These are phyloP conservation scores for Raffaelea arxii DNA, from an alignment of 2,329 filamentous ascomycete species.

Conservation along the genomic window DNA sequence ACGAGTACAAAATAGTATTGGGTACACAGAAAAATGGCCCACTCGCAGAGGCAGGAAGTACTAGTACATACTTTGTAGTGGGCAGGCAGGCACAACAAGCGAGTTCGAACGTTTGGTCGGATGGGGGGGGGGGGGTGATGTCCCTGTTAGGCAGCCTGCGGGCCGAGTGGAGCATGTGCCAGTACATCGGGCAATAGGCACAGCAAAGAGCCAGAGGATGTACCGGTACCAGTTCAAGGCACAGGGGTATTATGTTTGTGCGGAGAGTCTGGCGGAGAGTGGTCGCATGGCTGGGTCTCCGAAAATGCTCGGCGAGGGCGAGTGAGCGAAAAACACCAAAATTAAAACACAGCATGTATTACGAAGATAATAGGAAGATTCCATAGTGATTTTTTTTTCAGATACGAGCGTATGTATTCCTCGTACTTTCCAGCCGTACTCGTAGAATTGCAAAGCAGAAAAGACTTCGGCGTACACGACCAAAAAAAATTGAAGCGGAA, in stretches of 20 bases:
- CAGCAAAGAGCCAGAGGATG: not conserved
- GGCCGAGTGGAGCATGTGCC: constrained; percentile 12
- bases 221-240: not conserved
- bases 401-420: too few relatives aligned
- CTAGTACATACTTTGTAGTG: not conserved
- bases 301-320: too few relatives aligned
- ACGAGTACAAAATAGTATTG: not conserved
- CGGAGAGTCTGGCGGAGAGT: not conserved
- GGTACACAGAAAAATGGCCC: not conserved
- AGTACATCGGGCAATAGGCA: constrained; percentile 1
- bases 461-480: too few relatives aligned
- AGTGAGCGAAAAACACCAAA: too few relatives aligned
- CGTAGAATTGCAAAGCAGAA: too few relatives aligned
- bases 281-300: not conserved
- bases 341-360: too few relatives aligned
- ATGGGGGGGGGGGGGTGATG: constrained; percentile 5
- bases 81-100: constrained; percentile 1
- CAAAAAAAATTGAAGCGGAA: too few relatives aligned
- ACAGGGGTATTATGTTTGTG: not conserved
- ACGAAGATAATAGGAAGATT: too few relatives aligned
- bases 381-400: too few relatives aligned
- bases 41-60: too few relatives aligned
- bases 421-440: too few relatives aligned
- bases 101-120: constrained; percentile 9
- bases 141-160: constrained; percentile 11